phyloP scores from a whole-genome alignment of 495 filamentous ascomycete species.

The Chaetomidium leptoderma region DNA sequence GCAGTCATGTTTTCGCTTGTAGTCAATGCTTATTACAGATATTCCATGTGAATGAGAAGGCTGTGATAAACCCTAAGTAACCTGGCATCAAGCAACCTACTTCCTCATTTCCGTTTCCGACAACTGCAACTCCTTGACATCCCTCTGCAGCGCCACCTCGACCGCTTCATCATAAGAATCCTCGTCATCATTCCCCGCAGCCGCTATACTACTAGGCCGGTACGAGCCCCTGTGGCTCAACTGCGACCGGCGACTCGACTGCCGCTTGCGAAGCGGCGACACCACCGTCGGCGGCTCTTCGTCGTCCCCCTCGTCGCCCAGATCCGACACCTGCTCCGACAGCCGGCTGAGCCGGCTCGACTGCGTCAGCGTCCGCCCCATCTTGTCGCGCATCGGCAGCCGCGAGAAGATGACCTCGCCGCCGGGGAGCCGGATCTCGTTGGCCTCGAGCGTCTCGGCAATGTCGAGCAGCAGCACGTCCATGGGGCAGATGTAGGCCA shows the following conservation, averaged over 20 bases:
- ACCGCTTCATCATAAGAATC: conserved; percentile 24
- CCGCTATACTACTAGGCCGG: background rate
- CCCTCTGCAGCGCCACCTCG: conserved; percentile 21
- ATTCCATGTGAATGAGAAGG: too few species aligned
- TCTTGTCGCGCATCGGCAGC: background rate
- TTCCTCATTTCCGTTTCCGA: conserved; percentile 9
- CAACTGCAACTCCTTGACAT: conserved; percentile 20
- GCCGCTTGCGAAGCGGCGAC: background rate
- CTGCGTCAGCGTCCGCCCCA: conserved; percentile 4
- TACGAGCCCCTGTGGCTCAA: conserved; percentile 5
- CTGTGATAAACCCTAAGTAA: background rate
- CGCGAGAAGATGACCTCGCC: conserved; percentile 22
- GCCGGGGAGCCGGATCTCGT: conserved; percentile 51
- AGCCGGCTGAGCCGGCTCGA: conserved; percentile 1
- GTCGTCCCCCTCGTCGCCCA: conserved; percentile 1
- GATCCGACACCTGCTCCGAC: conserved; percentile 4
- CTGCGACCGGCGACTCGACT: conserved; percentile 11
- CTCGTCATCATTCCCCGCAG: conserved; percentile 12
- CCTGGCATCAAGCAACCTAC: conserved; percentile 19
- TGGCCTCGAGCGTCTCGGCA: conserved; percentile 61
- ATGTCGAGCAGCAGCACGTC: conserved; percentile 85
- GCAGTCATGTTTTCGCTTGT: background rate
- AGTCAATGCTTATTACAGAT: too few species aligned
- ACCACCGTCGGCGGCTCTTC: conserved; percentile 1
- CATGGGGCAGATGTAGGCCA: conserved; percentile 92